These are phyloP conservation scores for Priceomyces haplophilus DNA, from an alignment of 805 yeast genomes.

Conservation along the genomic window DNA sequence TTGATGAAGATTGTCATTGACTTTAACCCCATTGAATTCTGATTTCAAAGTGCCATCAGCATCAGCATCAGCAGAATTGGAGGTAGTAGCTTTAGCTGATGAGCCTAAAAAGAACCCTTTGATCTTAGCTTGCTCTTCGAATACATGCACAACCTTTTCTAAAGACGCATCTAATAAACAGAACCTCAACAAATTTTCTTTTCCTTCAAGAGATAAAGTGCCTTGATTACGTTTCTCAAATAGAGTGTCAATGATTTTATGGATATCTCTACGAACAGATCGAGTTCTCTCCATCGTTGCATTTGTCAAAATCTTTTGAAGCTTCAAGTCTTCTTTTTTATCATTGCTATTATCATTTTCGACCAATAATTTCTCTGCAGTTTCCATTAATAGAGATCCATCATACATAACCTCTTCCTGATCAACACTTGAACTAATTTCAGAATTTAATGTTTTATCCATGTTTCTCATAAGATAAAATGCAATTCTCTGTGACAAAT, in stretches of 20 bases:
- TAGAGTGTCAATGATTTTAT: constrained; percentile 48
- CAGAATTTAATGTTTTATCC: constrained; percentile 43
- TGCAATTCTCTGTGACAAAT: constrained; percentile 52
- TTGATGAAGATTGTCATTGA: constrained; percentile 41
- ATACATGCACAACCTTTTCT: constrained; percentile 50
- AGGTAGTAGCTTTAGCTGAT: background rate
- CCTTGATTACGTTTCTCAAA: constrained; percentile 47
- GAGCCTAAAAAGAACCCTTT: constrained; percentile 1
- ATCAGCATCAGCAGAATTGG: background rate
- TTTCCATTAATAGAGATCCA: constrained; percentile 69
- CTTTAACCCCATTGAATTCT: background rate
- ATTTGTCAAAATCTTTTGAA: constrained; percentile 45
- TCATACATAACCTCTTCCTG: constrained; percentile 65
- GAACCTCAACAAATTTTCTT: constrained; percentile 51
- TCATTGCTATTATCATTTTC: constrained; percentile 38
- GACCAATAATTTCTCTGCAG: constrained; percentile 63
- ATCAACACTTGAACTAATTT: constrained; percentile 9
- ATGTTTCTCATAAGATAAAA: constrained; percentile 56
- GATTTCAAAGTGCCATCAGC: background rate
- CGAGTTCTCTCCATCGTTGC: constrained; percentile 52
- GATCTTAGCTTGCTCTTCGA: constrained; percentile 38
- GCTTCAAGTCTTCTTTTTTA: constrained; percentile 33
- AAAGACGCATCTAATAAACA: constrained; percentile 54
- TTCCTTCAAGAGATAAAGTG: constrained; percentile 49
- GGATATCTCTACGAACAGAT: constrained; percentile 49